Base-by-base conservation (phyloP, 2,329 filamentous ascomycete species). In the Aspergillus persii region DNA sequence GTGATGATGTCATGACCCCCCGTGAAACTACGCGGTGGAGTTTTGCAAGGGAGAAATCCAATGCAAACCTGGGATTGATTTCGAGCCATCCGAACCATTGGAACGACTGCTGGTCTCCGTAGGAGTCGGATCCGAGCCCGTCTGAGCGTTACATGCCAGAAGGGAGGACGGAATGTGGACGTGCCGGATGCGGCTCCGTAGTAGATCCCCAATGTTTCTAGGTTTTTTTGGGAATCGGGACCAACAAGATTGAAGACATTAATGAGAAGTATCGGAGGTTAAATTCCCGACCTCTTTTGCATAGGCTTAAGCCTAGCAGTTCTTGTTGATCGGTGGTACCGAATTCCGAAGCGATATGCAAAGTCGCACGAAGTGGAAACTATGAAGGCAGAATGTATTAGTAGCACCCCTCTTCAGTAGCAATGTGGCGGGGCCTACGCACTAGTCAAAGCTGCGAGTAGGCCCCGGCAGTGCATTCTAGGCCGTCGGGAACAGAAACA, bases 1-100 rank as follows among this genome's bases (percentile, higher is more conserved):
- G 57, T 58, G 57, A 52, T 58, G 57, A 58, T 58, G 57, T 58
- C 57, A 58, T 58, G 8, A 18, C 15, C 15, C 26, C 29, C 26
- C 41, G 12, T 50, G 5, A 7, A n/a, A 18, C 27, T 29, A 18
- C 3, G 47, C 49, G 18, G 54, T 30, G 44, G 44, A 47, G 44
- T 47, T 39, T 26, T 26, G 44, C n/a, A 9, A 1, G 44, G 44
- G 26, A 6, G n/a, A 26, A 26, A 11, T 11, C 8, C 27, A 11
- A 47, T 47, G 18, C 18, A 23, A 23, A 23, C 18, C 18, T 27
- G 8, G 44, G 26, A 8, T 27, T 23, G 11, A 8, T 11, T 47
- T 47, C 44, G 18, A 41, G 36, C 36, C 36, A 41, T n/a, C 36
- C 36, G 36, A 41, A 41, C n/a, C 36, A 6, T 15, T 41, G 12